These are phyloP conservation scores for Creolimax fragrantissima DNA, from an alignment of 78 protist species.

Conservation along the genomic window DNA sequence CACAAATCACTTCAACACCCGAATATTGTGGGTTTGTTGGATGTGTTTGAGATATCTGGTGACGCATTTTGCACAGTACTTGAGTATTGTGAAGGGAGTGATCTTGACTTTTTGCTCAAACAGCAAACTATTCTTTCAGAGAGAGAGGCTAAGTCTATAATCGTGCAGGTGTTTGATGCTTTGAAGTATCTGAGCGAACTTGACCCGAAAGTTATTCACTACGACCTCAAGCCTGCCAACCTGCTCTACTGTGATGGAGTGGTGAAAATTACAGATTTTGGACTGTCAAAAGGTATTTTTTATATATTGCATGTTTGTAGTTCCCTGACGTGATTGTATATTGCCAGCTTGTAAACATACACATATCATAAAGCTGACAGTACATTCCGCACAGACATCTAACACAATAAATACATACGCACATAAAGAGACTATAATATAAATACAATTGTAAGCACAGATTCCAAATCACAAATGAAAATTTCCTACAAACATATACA, in stretches of 20 bases:
- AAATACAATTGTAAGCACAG: background rate
- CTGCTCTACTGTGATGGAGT: conserved; percentile 36
- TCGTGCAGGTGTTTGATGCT: conserved; percentile 53
- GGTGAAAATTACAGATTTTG: conserved; percentile 74
- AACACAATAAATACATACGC: no score
- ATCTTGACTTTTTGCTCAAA: conserved; percentile 37
- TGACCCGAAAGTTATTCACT: conserved; percentile 69
- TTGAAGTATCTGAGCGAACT: conserved; percentile 57
- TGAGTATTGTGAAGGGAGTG: conserved; percentile 56
- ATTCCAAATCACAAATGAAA: no score
- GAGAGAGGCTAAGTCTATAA: background rate
- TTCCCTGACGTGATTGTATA: background rate
- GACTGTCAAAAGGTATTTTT: conserved; percentile 67
- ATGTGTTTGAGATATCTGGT: conserved; percentile 15
- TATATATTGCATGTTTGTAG: background rate
- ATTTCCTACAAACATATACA: no score
- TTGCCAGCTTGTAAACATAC: no score
- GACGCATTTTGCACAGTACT: conserved; percentile 64
- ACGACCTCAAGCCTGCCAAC: conserved; percentile 90
- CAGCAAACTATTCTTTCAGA: background rate
- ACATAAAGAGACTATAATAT: background rate
- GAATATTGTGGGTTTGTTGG: conserved; percentile 43
- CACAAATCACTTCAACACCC: conserved; percentile 49
- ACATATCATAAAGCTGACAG: background rate
- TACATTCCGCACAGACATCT: background rate